Base-by-base conservation (phyloP, 2,329 filamentous ascomycete species). In the Claviceps arundinis region DNA sequence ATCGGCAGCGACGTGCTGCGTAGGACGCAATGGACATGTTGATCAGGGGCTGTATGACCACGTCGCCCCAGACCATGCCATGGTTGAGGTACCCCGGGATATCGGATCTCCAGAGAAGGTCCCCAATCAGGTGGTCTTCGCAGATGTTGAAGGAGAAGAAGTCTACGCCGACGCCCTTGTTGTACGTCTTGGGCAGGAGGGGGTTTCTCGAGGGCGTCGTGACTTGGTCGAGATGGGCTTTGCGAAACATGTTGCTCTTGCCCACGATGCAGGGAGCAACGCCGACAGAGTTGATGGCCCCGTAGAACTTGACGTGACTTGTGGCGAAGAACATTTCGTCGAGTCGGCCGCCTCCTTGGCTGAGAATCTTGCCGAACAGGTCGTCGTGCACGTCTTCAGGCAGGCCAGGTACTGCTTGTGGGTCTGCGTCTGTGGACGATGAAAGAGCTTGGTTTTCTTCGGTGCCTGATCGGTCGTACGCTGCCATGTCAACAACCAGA, bases 181-280 rank as follows among this genome's bases (percentile, higher is more conserved):
- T 54, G 52, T 68, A 58, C 60, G 70, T 61, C 45, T 65, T 59
- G 56, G 65, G 61, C 58, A 73, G 65, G 56, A 70, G 60, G 26
- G 70, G 72, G 59, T 74, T 76, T 57, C 62, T 67, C 50, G 65
- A 48, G 38, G 76, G 66, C 61, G 77, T 67, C 37, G 82, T 83
- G 8, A 93, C 78, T 57, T 78, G 77, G 67, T 96, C 81, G 38
- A 98, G 80, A 61, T 98, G 91, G 0, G 88, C 87, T 56, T 86
- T 87, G 54, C 93, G 86, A 70, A 97, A 98, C 90, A 98, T 97
- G 70, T 94, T 97, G 62, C 89, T 95, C 71, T 98, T 98, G 49
- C 93, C 93, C 22, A 97, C 85, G 53, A 95, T 85, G 68, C 93
- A 98, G 8, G 94, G 93, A 0, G 93, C 93, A 50, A 97, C 71